A percentile compares a stretch with the other conserved stretches of the same genome.
Evolutionary conservation across 257 asterid genomes (phyloP).

Genomic region (Gentiana dahurica): DNA sequence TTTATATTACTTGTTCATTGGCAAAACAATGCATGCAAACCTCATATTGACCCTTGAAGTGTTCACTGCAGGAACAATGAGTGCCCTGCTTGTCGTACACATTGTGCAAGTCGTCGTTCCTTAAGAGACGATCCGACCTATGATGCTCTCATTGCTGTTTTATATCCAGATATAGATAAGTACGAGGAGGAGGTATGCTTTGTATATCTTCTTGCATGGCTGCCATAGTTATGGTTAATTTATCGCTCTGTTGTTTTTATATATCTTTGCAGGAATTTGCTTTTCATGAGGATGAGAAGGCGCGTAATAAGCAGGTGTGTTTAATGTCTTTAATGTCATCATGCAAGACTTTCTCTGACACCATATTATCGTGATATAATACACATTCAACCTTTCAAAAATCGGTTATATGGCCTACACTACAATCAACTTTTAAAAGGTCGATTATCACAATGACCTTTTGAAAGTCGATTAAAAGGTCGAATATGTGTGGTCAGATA

Average conservation of each 20-base stretch:
- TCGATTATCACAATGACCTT: too few relatives aligned
- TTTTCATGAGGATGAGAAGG: constrained; percentile 88
- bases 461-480: too few relatives aligned
- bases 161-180: constrained; percentile 92
- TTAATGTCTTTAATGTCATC: too few relatives aligned
- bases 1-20: constrained; percentile 14
- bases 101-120: constrained; percentile 99
- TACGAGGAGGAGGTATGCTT: constrained; percentile 84
- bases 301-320: constrained; percentile 83
- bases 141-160: constrained; percentile 77
- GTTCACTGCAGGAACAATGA: constrained; percentile 71
- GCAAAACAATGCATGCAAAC: constrained; percentile 6
- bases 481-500: too few relatives aligned
- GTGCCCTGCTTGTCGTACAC: constrained; percentile 99
- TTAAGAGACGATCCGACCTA: constrained; percentile 97
- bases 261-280: constrained; percentile 63
- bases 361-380: too few relatives aligned
- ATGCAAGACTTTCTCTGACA: too few relatives aligned
- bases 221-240: constrained; percentile 13
- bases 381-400: too few relatives aligned
- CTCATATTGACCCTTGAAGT: constrained; percentile 8
- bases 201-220: constrained; percentile 15
- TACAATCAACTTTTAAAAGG: too few relatives aligned
- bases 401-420: too few relatives aligned
- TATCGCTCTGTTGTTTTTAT: constrained; percentile 13